Evolutionary conservation across 768 basidiomycete genomes (phyloP).

Genomic region (Suillus luteus): DNA sequence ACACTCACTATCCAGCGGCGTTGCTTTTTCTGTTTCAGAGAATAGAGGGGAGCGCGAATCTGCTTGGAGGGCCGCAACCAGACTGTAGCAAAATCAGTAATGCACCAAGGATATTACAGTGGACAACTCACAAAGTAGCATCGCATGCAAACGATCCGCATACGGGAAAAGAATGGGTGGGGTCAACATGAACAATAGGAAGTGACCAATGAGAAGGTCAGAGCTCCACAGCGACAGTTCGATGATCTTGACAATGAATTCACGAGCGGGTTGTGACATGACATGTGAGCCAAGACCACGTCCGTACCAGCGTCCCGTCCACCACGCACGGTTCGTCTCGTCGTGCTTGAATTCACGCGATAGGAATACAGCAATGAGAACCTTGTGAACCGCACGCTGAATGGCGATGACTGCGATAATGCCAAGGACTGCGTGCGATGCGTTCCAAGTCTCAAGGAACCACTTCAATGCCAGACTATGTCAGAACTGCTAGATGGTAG

Average conservation of each 20-base stretch:
- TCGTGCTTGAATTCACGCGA: constrained; percentile 99
- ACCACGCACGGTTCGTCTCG: constrained; percentile 98
- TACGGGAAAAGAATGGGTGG: constrained; percentile 89
- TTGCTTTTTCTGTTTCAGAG: constrained; percentile 85
- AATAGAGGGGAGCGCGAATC: constrained; percentile 90
- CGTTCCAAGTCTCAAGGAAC: constrained; percentile 93
- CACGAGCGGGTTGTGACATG: constrained; percentile 97
- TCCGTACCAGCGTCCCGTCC: constrained; percentile 98
- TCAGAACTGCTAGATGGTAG: constrained; percentile 7
- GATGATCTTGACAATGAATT: constrained; percentile 97
- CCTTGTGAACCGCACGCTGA: constrained; percentile 91
- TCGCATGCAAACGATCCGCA: constrained; percentile 89
- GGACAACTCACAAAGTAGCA: constrained; percentile 73
- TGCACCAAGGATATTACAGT: background rate
- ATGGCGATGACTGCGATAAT: constrained; percentile 90
- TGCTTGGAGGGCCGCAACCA: constrained; percentile 96
- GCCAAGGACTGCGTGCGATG: constrained; percentile 91
- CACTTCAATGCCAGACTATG: constrained; percentile 53
- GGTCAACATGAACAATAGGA: constrained; percentile 89
- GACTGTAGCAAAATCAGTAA: constrained; percentile 50
- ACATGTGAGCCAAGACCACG: constrained; percentile 87
- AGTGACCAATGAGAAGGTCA: constrained; percentile 85
- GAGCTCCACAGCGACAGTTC: constrained; percentile 95
- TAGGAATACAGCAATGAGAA: constrained; percentile 90
- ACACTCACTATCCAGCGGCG: constrained; percentile 83